phyloP scores from a whole-genome alignment of 1,284 basidiomycete genomes.

The Rhodotorula sp. region DNA sequence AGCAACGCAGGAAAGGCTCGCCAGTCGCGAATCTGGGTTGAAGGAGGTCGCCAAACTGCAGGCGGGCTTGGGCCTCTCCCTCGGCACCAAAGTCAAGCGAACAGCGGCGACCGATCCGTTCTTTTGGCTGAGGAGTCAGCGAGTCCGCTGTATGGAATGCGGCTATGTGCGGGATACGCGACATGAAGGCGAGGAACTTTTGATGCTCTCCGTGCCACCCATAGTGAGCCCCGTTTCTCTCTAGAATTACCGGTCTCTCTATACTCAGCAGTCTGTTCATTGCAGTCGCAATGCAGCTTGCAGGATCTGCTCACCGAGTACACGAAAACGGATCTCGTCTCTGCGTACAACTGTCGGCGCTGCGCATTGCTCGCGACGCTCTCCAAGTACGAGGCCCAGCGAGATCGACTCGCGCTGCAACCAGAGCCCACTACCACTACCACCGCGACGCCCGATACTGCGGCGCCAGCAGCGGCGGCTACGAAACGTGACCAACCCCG shows the following conservation, averaged over 20 bases:
- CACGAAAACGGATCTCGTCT: constrained; percentile 73
- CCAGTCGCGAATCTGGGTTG: background rate
- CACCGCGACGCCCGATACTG: background rate
- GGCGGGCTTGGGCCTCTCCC: background rate
- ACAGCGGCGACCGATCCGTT: constrained; percentile 53
- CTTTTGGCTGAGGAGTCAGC: constrained; percentile 75
- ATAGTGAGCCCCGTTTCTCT: constrained; percentile 40
- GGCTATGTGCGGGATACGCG: constrained; percentile 85
- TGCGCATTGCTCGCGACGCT: constrained; percentile 74
- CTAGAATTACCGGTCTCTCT: no score
- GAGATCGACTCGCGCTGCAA: constrained; percentile 53
- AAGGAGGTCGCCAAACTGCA: constrained; percentile 7
- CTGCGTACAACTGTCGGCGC: constrained; percentile 77
- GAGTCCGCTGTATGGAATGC: constrained; percentile 73
- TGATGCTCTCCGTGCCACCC: constrained; percentile 70
- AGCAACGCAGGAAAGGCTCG: constrained; percentile 5
- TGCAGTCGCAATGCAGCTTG: constrained; percentile 60
- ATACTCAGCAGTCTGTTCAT: background rate
- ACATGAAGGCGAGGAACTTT: constrained; percentile 78
- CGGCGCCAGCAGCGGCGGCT: background rate
- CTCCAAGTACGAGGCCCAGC: constrained; percentile 59
- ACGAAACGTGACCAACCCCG: no score
- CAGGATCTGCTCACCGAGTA: constrained; percentile 75
- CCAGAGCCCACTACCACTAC: background rate
- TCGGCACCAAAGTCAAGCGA: constrained; percentile 1